phyloP scores from a whole-genome alignment of 2,329 filamentous ascomycete genomes.

The Cladosporium austrohemisphaericum region DNA sequence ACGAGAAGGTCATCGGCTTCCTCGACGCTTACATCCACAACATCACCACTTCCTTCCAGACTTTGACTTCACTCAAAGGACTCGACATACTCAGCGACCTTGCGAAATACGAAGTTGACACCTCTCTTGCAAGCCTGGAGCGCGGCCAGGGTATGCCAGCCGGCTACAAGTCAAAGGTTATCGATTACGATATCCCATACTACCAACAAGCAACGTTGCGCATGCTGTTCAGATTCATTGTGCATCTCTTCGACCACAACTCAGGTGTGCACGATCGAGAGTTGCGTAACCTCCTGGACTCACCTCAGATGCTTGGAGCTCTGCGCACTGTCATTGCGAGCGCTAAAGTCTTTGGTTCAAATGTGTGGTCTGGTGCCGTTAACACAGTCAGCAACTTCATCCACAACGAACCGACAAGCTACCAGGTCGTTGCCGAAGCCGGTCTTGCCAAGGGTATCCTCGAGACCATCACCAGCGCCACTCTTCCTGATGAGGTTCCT shows the following conservation, averaged over 20 bases:
- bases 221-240: conserved; percentile 92
- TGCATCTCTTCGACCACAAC: conserved; percentile 86
- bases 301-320: conserved; percentile 74
- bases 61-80: conserved; percentile 75
- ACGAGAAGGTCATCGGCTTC: conserved; percentile 80
- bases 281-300: conserved; percentile 90
- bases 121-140: conserved; percentile 63
- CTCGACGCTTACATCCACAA: conserved; percentile 79
- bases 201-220: conserved; percentile 91
- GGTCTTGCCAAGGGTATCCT: conserved; percentile 83
- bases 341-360: conserved; percentile 75
- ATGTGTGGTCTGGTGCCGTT: conserved; percentile 93
- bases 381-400: conserved; percentile 94
- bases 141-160: conserved; percentile 67
- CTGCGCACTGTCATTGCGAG: conserved; percentile 79
- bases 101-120: conserved; percentile 71
- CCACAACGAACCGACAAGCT: conserved; percentile 97
- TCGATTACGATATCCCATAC: conserved; percentile 91
- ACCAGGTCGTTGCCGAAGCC: conserved; percentile 90
- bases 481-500: conserved; percentile 29
- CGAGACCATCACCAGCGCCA: conserved; percentile 62
- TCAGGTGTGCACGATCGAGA: conserved; percentile 83
- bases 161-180: conserved; percentile 71
- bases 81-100: conserved; percentile 88
- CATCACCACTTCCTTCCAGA: conserved; percentile 77